These are phyloP conservation scores for Cladobotryum mycophilum DNA, from an alignment of 2,329 filamentous ascomycete genomes.

Conservation along the genomic window DNA sequence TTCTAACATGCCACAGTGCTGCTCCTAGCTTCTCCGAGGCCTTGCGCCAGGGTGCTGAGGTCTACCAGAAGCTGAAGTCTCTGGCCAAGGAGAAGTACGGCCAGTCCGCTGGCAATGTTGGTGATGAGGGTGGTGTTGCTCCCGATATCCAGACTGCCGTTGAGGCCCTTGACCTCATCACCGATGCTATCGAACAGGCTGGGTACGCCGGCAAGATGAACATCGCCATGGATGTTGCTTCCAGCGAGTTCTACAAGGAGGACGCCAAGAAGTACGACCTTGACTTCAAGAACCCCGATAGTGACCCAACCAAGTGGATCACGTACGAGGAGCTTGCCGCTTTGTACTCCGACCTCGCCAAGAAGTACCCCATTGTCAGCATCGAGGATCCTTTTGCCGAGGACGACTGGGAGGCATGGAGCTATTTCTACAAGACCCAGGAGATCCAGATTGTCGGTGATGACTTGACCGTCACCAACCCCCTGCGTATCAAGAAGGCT, in stretches of 20 bases:
- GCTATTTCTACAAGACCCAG: slow-evolving; percentile 99
- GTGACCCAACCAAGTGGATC: slow-evolving; percentile 94
- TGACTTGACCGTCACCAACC: slow-evolving; percentile 98
- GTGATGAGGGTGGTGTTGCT: slow-evolving; percentile 98
- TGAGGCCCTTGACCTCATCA: slow-evolving; percentile 95
- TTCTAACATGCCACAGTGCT: slow-evolving; percentile 41
- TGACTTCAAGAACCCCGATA: slow-evolving; percentile 99
- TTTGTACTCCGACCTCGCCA: slow-evolving; percentile 77
- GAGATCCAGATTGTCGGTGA: slow-evolving; percentile 98
- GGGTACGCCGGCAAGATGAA: slow-evolving; percentile 95
- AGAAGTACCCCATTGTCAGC: slow-evolving; percentile 97
- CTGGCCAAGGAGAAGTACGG: slow-evolving; percentile 99
- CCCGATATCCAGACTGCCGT: slow-evolving; percentile 96
- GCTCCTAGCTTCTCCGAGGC: slow-evolving; percentile 92
- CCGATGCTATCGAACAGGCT: slow-evolving; percentile 85
- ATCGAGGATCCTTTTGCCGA: slow-evolving; percentile 99
- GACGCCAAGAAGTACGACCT: slow-evolving; percentile 99
- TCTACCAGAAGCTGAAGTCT: slow-evolving; percentile 96
- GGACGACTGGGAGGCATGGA: slow-evolving; percentile 99
- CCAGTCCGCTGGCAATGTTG: slow-evolving; percentile 96
- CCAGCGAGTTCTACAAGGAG: slow-evolving; percentile 98
- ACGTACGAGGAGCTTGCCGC: slow-evolving; percentile 95
- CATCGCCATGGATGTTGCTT: slow-evolving; percentile 99
- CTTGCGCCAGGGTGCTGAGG: slow-evolving; percentile 92
- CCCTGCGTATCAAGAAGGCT: slow-evolving; percentile 97